These are phyloP conservation scores for Excoecaria agallocha DNA, from an alignment of 345 rosid species.

Conservation along the genomic window DNA sequence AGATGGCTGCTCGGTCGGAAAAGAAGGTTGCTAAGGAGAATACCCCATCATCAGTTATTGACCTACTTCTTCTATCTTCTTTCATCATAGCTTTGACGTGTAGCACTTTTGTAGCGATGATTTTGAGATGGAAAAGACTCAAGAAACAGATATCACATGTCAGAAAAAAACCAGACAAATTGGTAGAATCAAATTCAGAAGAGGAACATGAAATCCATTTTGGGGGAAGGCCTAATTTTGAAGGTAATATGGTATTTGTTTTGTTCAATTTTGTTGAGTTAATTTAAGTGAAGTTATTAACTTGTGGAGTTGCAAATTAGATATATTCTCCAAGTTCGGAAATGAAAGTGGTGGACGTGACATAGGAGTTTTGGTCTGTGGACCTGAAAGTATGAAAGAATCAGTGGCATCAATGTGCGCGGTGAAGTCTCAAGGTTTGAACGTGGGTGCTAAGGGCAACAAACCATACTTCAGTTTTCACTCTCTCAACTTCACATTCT, in stretches of 20 bases:
- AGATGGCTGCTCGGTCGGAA: constrained; percentile 16
- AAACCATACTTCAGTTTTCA: constrained; percentile 48
- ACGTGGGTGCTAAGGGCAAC: constrained; percentile 22
- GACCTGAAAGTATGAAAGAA: constrained; percentile 72
- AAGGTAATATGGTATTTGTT: constrained; percentile 43
- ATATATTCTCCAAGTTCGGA: constrained; percentile 47
- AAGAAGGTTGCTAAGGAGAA: constrained; percentile 41
- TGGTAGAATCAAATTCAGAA: constrained; percentile 22
- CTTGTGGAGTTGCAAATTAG: constrained; percentile 27
- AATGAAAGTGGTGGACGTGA: constrained; percentile 44
- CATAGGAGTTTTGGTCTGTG: constrained; percentile 74
- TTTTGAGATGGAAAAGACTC: constrained; percentile 57
- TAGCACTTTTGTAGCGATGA: constrained; percentile 38
- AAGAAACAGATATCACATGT: constrained; percentile 36
- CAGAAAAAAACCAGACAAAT: constrained; percentile 31
- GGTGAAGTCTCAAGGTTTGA: constrained; percentile 28
- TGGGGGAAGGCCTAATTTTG: constrained; percentile 67
- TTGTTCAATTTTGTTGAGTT: not conserved
- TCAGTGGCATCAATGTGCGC: constrained; percentile 53
- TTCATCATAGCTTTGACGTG: constrained; percentile 44
- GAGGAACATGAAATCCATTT: constrained; percentile 60
- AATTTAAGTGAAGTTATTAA: not conserved
- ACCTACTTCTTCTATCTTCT: constrained; percentile 52
- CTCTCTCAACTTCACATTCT: constrained; percentile 58
- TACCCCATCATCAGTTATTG: constrained; percentile 64